Evolutionary conservation across 257 asterid species (phyloP).

Genomic region (Salvia miltiorrhiza): DNA sequence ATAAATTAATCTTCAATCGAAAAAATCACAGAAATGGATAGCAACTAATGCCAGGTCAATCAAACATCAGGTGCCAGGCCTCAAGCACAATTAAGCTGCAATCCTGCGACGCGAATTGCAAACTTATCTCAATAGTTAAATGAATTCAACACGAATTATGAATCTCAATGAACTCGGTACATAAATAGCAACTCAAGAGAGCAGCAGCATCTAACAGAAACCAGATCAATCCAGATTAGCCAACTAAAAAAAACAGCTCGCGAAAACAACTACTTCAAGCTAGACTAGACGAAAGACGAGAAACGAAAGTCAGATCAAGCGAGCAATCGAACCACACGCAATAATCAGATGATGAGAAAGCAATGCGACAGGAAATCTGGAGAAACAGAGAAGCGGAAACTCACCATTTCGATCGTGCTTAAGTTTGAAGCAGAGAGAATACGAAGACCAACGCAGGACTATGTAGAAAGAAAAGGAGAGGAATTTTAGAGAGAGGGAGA

Average conservation of each 20-base stretch:
- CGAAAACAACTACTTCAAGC: neutral
- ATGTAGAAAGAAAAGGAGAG: slow-evolving; percentile 10
- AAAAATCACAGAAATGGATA: neutral
- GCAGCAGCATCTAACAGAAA: slow-evolving; percentile 14
- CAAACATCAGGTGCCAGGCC: neutral
- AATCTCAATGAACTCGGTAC: slow-evolving; percentile 5
- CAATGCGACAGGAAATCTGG: slow-evolving; percentile 20
- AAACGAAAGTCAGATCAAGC: slow-evolving; percentile 12
- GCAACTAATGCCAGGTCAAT: slow-evolving; percentile 12
- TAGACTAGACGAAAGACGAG: neutral
- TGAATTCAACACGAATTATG: neutral
- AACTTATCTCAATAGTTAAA: neutral
- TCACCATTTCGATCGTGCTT: slow-evolving; percentile 35
- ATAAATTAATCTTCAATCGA: neutral
- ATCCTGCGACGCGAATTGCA: neutral
- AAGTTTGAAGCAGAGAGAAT: slow-evolving; percentile 21
- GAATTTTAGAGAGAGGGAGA: neutral
- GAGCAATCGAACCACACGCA: neutral
- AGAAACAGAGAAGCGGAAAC: neutral
- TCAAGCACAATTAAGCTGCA: neutral
- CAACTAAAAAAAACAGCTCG: neutral
- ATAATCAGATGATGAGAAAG: slow-evolving; percentile 11
- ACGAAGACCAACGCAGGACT: slow-evolving; percentile 16
- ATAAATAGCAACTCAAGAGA: slow-evolving; percentile 13
- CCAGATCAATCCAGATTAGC: slow-evolving; percentile 6